Evolutionary conservation across 768 basidiomycete species (phyloP), one percentile per base, ranked within the genome.

Genomic region (Leccinum arenicola): DNA sequence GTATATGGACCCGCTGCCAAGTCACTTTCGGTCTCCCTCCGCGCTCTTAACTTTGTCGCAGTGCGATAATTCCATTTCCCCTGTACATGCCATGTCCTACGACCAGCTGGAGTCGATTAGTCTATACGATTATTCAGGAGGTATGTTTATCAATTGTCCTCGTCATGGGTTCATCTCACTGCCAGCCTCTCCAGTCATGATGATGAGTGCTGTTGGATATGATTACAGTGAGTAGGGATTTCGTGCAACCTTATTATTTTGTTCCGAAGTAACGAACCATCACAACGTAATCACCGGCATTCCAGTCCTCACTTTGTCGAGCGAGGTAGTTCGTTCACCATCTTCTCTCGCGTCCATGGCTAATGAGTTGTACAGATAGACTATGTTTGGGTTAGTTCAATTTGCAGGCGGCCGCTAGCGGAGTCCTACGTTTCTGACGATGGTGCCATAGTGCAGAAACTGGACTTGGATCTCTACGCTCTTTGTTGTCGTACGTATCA

Each of bases 391-490:
- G 64, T 66, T 21, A 47, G 27, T 3, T 21, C 33, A 4, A 21
- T 1, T 9, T 11, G 9, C 29, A 29, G 29, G 38, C 7, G 3
- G 3, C 6, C 9, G 3, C 6, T 3, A 7, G 4, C 15, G 19
- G 6, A 4, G 1, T 48, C 17, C 4, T 8, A 0, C 3, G 9
- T 50, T 7, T 14, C 49, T 63, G 50, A 63, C 23, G 8, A 27
- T 25, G 8, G 6, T n/a, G 14, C 4, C 19, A 21, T 17, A 64
- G 63, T 23, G 55, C 19, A 56, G 50, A 45, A 36, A 33, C 9
- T 65, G 63, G 63, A 65, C 63, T 12, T 45, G 36, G 55, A 58
- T 68, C 11, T 68, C 66, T 4, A 38, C 50, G 1, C 1, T 68
- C 1, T 67, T 68, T 33, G 8, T 66, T 11, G 1, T 68, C 1